Evolutionary conservation across 2,329 filamentous ascomycete genomes (phyloP).

Genomic region (Aurifilum marmelostoma): DNA sequence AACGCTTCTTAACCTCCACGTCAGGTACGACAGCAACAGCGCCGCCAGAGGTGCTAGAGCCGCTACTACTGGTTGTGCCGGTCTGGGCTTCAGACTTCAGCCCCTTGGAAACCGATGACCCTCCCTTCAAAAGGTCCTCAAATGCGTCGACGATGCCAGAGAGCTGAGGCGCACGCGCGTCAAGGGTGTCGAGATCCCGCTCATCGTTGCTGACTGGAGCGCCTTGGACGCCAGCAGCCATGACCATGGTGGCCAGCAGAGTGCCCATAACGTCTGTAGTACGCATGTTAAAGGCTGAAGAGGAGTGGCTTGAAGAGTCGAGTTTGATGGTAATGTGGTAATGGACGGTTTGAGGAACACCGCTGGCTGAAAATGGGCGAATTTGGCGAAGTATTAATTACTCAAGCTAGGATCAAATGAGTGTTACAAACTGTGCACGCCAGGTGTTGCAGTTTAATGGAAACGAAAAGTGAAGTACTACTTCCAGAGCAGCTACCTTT

Average conservation of each 20-base stretch:
- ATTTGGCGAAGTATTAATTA: no score
- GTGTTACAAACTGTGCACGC: background rate
- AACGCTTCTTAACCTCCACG: background rate
- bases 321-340: background rate
- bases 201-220: background rate
- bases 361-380: background rate
- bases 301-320: background rate
- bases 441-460: background rate
- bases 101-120: background rate
- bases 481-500: background rate
- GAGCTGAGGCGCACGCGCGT: background rate
- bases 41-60: no score
- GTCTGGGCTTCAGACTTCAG: no score
- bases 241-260: constrained; percentile 4
- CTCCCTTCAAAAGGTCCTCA: background rate
- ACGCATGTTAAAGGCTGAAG: background rate
- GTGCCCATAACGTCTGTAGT: background rate
- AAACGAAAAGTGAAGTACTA: background rate
- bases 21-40: no score
- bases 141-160: background rate
- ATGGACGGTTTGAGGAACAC: background rate
- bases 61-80: no score
- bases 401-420: background rate
- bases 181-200: background rate
- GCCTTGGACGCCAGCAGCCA: background rate